Conservation (phyloP, 2,329 filamentous ascomycete genomes). For the Didymella pomorum region DNA sequence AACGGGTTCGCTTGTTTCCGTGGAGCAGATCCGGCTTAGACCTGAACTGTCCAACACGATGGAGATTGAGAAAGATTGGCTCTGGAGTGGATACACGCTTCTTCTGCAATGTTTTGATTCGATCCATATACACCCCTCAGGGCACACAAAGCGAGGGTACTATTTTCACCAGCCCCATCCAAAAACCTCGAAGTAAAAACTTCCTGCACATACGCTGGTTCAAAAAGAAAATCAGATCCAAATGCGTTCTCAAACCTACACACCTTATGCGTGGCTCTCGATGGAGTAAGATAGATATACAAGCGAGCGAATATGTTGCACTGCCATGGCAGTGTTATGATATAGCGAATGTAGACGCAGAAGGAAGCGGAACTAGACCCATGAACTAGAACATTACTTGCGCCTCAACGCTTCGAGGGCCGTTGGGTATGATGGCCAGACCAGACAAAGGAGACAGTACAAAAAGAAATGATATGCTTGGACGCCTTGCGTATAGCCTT, state of each 20-base stretch:
- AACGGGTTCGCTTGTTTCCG: too few species aligned
- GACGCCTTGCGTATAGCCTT: neutral
- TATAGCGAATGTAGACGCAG: neutral
- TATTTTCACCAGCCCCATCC: neutral
- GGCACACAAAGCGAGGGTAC: neutral
- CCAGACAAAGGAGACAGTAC: neutral
- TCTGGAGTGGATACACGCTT: neutral
- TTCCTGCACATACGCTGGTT: neutral
- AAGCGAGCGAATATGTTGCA: neutral
- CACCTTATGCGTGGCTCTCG: neutral
- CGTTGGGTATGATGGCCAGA: slow-evolving; percentile 1
- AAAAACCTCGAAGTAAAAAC: neutral
- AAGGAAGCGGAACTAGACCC: neutral
- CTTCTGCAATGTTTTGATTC: neutral
- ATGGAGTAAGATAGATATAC: neutral
- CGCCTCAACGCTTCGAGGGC: neutral
- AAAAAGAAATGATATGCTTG: neutral
- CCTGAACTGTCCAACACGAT: too few species aligned
- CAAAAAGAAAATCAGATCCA: neutral
- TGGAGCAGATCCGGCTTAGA: too few species aligned
- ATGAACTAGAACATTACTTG: neutral
- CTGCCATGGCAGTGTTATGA: neutral
- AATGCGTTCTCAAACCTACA: too few species aligned
- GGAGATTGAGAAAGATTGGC: too few species aligned
- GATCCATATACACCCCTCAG: neutral